A percentile compares a stretch with the other conserved stretches of the same genome.
Conservation (phyloP, 164 flowering plant species). For the Berberis vulgaris region DNA sequence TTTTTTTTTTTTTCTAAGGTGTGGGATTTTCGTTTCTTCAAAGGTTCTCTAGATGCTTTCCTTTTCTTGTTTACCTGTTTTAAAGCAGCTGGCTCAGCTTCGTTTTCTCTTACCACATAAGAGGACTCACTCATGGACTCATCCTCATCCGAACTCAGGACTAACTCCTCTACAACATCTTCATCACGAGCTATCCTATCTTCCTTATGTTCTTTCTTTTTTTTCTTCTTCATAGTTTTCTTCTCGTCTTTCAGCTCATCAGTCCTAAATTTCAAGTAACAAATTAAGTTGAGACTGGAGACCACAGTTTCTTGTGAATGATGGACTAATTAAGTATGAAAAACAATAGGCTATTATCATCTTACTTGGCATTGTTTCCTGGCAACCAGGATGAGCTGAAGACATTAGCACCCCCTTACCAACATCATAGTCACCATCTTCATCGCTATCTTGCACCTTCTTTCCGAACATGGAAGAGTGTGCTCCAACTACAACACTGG, state of each 20-base stretch:
- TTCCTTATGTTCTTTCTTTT: constrained; percentile 11
- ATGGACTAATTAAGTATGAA: neutral
- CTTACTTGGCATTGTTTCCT: constrained; percentile 48
- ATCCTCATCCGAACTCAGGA: constrained; percentile 63
- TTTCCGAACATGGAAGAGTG: constrained; percentile 45
- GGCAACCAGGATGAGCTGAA: constrained; percentile 80
- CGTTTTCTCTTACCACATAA: constrained; percentile 13
- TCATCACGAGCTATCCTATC: constrained; percentile 29
- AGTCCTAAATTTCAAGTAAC: constrained; percentile 3
- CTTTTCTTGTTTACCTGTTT: constrained; percentile 21
- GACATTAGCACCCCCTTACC: constrained; percentile 31
- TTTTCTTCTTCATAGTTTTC: constrained; percentile 9
- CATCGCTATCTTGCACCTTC: constrained; percentile 25
- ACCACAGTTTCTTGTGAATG: too few relatives aligned
- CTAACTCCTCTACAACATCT: constrained; percentile 59
- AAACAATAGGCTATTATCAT: neutral
- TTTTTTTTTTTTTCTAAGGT: constrained; percentile 1
- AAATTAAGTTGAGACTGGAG: neutral
- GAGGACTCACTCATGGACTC: constrained; percentile 18
- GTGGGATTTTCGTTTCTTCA: constrained; percentile 3
- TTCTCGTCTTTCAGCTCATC: constrained; percentile 13
- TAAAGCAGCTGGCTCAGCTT: constrained; percentile 4
- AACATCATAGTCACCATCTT: constrained; percentile 30
- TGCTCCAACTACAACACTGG: constrained; percentile 76
- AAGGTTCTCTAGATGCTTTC: constrained; percentile 11